Base-by-base conservation (phyloP, 192 early-diverging fungal genomes). In the Mycoemilia scoparia region DNA sequence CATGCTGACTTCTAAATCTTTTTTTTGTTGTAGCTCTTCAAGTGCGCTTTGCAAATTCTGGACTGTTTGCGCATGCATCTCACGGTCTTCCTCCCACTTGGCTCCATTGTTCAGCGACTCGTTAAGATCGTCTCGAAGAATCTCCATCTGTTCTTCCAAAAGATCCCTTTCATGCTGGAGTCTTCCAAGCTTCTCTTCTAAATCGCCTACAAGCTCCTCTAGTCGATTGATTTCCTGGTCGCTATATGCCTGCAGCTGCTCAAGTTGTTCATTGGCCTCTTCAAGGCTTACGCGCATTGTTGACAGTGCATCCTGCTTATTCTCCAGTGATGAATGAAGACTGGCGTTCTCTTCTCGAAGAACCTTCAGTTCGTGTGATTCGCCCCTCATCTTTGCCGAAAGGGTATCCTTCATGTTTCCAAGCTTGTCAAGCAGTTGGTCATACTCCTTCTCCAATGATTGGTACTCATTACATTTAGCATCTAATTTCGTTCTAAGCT, bases 11-110 rank as follows among this genome's bases (percentile, higher is more conserved):
- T 82, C 78, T 0, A 55, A 39, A 28, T 82, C 67, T 56, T 69
- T 69, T 60, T 76, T 65, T 16, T 67, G 68, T 51, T 96, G 84
- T 48, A 96, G 84, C 46, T 80, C 74, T 57, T 84, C 77, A 32
- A 96, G 58, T 10, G 89, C 88, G 19, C 64, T 41, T 40, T 88
- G 91, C 39, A 96, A 61, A 41, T 96, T 96, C 45, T 69, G 60
- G 43, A 73, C 66, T 0, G 63, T 71, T n/a, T 69, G 59, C 20
- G 65, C 15, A 30, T 73, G 69, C 32, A 71, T 60, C 15, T 64
- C 64, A 24, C 67, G 68, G 38, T 73, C 69, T 7, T 54, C 44
- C n/a, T 46, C 51, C 64, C 64, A 67, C 23, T 61, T 64, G 18
- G 70, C 60, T 25, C 76, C 65, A 0, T 63, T 46, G 23, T 73